Percentiles rank a stretch among this genome's conserved stretches.
Conservation (phyloP, 73 alveolate species). For the Paramecium tetraurelia region DNA sequence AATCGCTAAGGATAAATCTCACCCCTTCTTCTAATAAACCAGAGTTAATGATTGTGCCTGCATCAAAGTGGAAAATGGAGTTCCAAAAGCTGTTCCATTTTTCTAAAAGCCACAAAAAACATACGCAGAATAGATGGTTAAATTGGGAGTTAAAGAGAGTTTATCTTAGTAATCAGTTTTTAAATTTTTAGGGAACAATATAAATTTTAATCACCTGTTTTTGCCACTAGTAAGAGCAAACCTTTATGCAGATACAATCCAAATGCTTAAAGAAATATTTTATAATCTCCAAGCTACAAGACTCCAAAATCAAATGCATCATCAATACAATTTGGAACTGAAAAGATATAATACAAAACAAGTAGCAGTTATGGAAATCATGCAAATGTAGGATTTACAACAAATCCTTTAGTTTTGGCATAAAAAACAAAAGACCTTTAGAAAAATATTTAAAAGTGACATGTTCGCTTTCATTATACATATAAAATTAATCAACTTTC, state of each 20-base stretch:
- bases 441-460: background rate
- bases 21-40: slow-evolving; percentile 53
- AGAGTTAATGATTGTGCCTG: slow-evolving; percentile 51
- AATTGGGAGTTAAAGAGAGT: slow-evolving; percentile 24
- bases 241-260: slow-evolving; percentile 46
- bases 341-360: background rate
- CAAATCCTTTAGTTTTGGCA: slow-evolving; percentile 4
- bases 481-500: slow-evolving; percentile 10
- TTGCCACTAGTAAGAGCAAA: background rate
- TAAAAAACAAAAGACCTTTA: background rate
- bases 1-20: background rate
- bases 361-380: background rate
- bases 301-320: slow-evolving; percentile 25
- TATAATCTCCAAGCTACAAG: background rate
- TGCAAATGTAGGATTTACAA: slow-evolving; percentile 25
- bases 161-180: background rate
- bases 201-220: background rate
- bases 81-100: slow-evolving; percentile 56
- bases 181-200: background rate
- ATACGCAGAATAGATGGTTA: slow-evolving; percentile 41
- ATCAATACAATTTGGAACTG: slow-evolving; percentile 4
- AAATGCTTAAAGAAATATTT: slow-evolving; percentile 12
- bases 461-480: background rate
- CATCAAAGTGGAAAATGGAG: slow-evolving; percentile 45
- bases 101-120: slow-evolving; percentile 41